Conservation (phyloP, 352 stramenopile genomes). For the Pythium pectinolyticum region DNA sequence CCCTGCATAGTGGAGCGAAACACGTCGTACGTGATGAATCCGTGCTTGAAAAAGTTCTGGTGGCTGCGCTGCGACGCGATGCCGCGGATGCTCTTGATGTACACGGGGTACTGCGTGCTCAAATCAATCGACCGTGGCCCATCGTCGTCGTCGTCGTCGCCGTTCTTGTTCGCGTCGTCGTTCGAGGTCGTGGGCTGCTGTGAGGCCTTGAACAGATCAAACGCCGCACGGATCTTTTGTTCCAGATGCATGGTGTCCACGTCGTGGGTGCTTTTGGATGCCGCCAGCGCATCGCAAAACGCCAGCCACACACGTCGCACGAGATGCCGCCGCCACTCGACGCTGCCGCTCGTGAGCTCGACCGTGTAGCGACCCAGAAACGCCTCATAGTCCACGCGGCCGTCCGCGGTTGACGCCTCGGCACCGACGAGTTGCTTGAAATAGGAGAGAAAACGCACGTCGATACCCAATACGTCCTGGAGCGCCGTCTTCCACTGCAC, state of each 20-base stretch:
- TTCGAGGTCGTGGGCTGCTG: slow-evolving; percentile 19
- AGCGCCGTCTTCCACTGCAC: slow-evolving; percentile 70
- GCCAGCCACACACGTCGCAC: slow-evolving; percentile 73
- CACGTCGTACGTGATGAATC: slow-evolving; percentile 72
- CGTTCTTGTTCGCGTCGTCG: slow-evolving; percentile 18
- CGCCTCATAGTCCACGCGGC: slow-evolving; percentile 59
- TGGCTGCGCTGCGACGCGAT: slow-evolving; percentile 40
- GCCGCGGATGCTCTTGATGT: slow-evolving; percentile 31
- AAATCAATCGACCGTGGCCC: slow-evolving; percentile 22
- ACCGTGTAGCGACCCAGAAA: slow-evolving; percentile 79
- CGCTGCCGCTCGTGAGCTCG: slow-evolving; percentile 52
- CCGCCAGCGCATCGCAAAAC: slow-evolving; percentile 57
- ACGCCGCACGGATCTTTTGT: slow-evolving; percentile 68
- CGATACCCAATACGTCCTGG: slow-evolving; percentile 56
- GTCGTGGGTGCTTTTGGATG: slow-evolving; percentile 33
- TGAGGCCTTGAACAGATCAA: slow-evolving; percentile 56
- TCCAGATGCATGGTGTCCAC: slow-evolving; percentile 52
- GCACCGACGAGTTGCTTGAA: slow-evolving; percentile 58
- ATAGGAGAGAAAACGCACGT: slow-evolving; percentile 71
- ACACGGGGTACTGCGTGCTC: slow-evolving; percentile 26
- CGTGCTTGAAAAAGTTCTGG: slow-evolving; percentile 51
- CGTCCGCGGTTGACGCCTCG: slow-evolving; percentile 35
- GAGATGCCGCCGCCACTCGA: slow-evolving; percentile 67
- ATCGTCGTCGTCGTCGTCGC: background rate
- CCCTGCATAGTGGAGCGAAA: slow-evolving; percentile 73